Conservation (phyloP, 176 grass and related monocot species). For the Oryza glumipatula region DNA sequence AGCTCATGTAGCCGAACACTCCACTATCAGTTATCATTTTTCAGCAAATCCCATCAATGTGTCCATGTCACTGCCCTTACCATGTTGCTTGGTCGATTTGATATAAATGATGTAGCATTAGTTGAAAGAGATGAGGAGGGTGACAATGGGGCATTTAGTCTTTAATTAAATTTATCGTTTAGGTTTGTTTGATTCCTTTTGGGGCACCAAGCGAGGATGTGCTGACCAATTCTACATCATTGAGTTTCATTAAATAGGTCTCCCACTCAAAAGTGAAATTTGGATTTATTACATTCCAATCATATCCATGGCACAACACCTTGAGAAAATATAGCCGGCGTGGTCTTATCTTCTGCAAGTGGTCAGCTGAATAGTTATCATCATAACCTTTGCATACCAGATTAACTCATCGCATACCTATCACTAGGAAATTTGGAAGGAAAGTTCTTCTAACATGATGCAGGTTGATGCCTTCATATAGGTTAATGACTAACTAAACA, state of each 20-base stretch:
- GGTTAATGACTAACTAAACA: neutral
- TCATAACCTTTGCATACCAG: neutral
- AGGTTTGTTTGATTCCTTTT: constrained; percentile 13
- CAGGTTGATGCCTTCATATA: constrained; percentile 7
- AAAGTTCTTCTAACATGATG: neutral
- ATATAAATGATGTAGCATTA: neutral
- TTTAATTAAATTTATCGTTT: neutral
- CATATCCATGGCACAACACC: constrained; percentile 8
- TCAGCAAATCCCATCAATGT: constrained; percentile 14
- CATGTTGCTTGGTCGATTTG: constrained; percentile 15
- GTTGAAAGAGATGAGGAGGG: constrained; percentile 5
- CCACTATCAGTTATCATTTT: neutral
- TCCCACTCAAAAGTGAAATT: neutral
- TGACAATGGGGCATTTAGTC: neutral
- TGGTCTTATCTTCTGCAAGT: constrained; percentile 2
- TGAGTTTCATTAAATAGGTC: neutral
- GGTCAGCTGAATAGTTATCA: neutral
- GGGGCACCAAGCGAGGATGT: neutral
- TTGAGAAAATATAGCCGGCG: neutral
- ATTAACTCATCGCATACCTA: constrained; percentile 5
- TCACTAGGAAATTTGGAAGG: constrained; percentile 3
- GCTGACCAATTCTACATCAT: neutral
- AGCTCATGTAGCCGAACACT: neutral
- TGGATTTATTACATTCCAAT: neutral
- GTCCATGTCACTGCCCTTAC: neutral